Evolutionary conservation across 495 filamentous ascomycete species (phyloP), one percentile per base, ranked within the genome.

Genomic region (Opeltia flavorubescens): DNA sequence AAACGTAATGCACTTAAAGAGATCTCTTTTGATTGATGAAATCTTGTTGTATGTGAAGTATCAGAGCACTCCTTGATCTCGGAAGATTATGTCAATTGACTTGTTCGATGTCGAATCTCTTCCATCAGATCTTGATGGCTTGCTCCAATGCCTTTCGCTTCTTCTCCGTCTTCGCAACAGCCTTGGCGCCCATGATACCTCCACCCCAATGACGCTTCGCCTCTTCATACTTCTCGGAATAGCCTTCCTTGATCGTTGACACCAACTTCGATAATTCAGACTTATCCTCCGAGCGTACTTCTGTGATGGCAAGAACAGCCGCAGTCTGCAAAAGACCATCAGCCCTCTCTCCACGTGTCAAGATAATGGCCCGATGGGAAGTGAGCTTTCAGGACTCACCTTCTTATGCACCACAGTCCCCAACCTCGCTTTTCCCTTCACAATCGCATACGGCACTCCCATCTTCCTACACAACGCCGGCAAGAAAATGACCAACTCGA

Each of bases 381-480:
- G 5, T 21, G n/a, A 13, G 6, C 20, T 44, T 23, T 2, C 20
- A 33, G n/a, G 31, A 48, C 63, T 30, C 63, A 88, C 84, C 84
- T 98, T 99, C 80, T 99, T 93, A 84, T 96, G 93, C 61, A 99
- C 89, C 59, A 96, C 88, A 50, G 91, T 95, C 59, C 93, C 93
- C 59, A 96, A 85, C 69, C 93, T 80, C 56, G 93, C 89, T 82
- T 99, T 99, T 70, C 93, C 93, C 83, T 96, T 99, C 63, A 96
- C 80, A 61, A 99, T 99, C 63, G 87, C 89, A 68, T 95, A 99
- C 46, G 93, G 93, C 55, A 98, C 77, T 72, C 93, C 93, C 88
- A 99, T 96, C 86, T 99, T 99, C 69, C 86, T 81, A 83, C 93
- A 99, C 59, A 99, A 80, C 64, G 93, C 88, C 54, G 93, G 93